A percentile compares a stretch with the other conserved stretches of the same genome.
Evolutionary conservation across 306 rosid genomes (phyloP).

Genomic region (Canavalia gladiata): DNA sequence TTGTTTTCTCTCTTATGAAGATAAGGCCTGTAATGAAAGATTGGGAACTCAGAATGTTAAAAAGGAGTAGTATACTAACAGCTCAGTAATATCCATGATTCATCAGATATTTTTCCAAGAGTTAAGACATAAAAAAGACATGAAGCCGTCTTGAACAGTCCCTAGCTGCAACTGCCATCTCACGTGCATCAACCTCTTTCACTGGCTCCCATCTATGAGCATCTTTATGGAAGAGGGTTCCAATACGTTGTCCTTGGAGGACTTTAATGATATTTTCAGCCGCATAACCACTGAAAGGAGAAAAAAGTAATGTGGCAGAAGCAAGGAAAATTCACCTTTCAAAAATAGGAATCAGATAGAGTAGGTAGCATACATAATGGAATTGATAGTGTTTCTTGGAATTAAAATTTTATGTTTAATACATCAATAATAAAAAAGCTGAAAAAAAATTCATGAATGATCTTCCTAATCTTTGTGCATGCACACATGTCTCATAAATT

Average conservation of each 20-base stretch:
- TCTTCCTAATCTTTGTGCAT: neutral
- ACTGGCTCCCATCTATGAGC: constrained; percentile 74
- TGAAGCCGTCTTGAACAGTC: constrained; percentile 96
- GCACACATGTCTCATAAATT: constrained; percentile 7
- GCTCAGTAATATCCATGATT: constrained; percentile 35
- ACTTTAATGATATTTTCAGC: constrained; percentile 80
- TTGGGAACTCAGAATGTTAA: constrained; percentile 39
- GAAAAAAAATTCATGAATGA: neutral
- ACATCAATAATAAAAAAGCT: constrained; percentile 28
- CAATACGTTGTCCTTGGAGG: constrained; percentile 86
- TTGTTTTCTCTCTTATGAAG: constrained; percentile 81
- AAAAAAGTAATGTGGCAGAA: constrained; percentile 31
- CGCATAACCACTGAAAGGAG: constrained; percentile 76
- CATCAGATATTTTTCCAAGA: constrained; percentile 3
- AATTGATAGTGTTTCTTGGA: constrained; percentile 32
- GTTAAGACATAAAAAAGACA: constrained; percentile 58
- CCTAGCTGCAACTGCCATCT: constrained; percentile 97
- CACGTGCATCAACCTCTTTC: constrained; percentile 80
- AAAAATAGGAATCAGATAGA: constrained; percentile 39
- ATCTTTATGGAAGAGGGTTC: constrained; percentile 95
- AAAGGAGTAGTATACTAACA: constrained; percentile 6
- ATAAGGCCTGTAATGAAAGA: constrained; percentile 68
- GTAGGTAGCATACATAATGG: constrained; percentile 26
- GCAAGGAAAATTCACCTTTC: constrained; percentile 40
- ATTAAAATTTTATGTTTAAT: neutral